Conservation (phyloP, 1,284 basidiomycete species). For the Cutaneotrichosporon cutaneum region DNA sequence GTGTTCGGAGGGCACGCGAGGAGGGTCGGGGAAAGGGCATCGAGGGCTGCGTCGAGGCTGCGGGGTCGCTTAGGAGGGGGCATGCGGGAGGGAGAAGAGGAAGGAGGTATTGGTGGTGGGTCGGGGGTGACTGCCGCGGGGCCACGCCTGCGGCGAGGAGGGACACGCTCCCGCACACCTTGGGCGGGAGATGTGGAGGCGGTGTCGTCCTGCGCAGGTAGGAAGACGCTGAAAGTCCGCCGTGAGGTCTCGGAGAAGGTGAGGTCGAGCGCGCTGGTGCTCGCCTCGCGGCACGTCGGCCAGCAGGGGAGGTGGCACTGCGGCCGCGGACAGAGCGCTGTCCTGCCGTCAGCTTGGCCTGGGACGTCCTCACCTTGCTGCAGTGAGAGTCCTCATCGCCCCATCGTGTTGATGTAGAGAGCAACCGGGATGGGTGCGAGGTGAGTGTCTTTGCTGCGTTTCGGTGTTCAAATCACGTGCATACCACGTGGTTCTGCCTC, state of each 20-base stretch:
- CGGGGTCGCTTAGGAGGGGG: not conserved
- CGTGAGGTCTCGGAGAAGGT: not conserved
- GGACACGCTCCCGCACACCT: not conserved
- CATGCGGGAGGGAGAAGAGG: not conserved
- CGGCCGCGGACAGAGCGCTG: not conserved
- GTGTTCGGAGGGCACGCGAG: not conserved
- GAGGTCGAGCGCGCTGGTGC: not conserved
- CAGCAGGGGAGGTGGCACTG: conserved; percentile 11
- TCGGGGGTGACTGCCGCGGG: not conserved
- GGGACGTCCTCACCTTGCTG: not conserved
- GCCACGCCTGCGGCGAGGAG: not conserved
- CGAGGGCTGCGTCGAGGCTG: conserved; percentile 6
- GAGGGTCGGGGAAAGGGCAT: not conserved
- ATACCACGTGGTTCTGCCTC: not conserved
- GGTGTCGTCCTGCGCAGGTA: not conserved
- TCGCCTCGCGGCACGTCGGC: conserved; percentile 9
- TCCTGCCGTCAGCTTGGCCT: not conserved
- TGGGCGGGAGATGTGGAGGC: not conserved
- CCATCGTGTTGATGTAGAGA: not conserved
- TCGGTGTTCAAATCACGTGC: not conserved
- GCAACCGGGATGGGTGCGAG: not conserved
- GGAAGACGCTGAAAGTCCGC: not conserved
- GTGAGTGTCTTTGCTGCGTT: not conserved
- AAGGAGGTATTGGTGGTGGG: not conserved
- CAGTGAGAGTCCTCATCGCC: not conserved